A percentile compares a stretch with the other conserved stretches of the same genome.
phyloP scores from a whole-genome alignment of 306 rosid genomes.

The Sophora flavescens region DNA sequence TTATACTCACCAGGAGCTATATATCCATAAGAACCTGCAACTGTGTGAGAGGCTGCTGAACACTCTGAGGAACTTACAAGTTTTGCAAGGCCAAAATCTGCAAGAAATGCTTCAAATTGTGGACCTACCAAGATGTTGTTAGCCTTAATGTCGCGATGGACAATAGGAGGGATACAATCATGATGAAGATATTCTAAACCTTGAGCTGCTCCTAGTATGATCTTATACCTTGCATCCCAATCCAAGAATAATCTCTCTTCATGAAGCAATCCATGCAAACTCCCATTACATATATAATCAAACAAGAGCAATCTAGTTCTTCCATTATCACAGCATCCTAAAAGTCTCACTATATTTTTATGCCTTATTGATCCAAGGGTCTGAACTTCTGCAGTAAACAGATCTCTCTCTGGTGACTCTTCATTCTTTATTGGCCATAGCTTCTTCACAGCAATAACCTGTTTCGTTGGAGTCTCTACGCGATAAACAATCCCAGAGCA shows the following conservation, averaged over 20 bases:
- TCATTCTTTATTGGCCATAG: constrained; percentile 75
- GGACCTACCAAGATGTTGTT: constrained; percentile 93
- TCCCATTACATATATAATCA: constrained; percentile 89
- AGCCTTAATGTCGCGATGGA: constrained; percentile 86
- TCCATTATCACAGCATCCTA: constrained; percentile 87
- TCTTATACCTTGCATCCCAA: constrained; percentile 94
- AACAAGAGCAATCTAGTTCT: constrained; percentile 82
- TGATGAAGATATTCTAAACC: constrained; percentile 97
- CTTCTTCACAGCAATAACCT: constrained; percentile 92
- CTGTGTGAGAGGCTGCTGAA: constrained; percentile 65
- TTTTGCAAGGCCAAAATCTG: constrained; percentile 95
- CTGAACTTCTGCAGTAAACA: constrained; percentile 82
- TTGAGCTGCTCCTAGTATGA: constrained; percentile 84
- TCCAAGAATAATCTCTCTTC: constrained; percentile 87
- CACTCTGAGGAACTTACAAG: constrained; percentile 66
- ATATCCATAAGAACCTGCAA: constrained; percentile 96
- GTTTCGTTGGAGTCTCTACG: constrained; percentile 88
- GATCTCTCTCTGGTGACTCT: constrained; percentile 74
- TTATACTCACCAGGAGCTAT: constrained; percentile 87
- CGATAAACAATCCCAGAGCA: constrained; percentile 90
- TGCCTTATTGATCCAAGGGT: constrained; percentile 93
- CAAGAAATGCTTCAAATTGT: constrained; percentile 83
- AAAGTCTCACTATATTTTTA: constrained; percentile 86
- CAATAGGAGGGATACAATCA: constrained; percentile 88
- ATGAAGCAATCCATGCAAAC: constrained; percentile 78